Evolutionary conservation across 2,329 filamentous ascomycete genomes (phyloP), one percentile per base, ranked within the genome.

Genomic region (Chrysoporthe cubensis): DNA sequence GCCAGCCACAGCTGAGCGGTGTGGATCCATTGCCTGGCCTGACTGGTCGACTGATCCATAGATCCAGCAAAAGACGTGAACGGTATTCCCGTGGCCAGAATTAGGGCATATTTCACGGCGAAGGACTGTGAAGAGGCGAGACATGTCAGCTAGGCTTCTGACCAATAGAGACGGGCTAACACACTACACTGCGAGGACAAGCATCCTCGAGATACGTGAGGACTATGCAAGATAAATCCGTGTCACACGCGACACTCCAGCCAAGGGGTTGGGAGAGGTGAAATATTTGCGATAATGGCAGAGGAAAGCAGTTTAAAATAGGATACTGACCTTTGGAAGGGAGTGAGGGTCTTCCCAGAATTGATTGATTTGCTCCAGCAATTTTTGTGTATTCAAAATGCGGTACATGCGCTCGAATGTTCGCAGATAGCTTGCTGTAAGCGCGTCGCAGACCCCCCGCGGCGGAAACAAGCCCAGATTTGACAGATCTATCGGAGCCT

Each of bases 351-450:
- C 78, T 37, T 79, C 76, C 84, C 84, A 87, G 74, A 83, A 85
- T 3, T 75, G 72, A 14, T 79, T 78, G 71, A 88, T 90, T 46
- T 87, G 83, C 9, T 78, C 77, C 59, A 80, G 77, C 70, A 90
- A 90, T 0, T 82, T 84, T 0, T 87, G 87, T 1, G 86, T 74
- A 73, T 90, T 84, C 13, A 90, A 69, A 34, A 90, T 80, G 4
- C 88, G 82, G 69, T 86, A 82, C 18, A 85, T 83, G 1, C 84
- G 84, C 72, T 89, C 87, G 54, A 86, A 82, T 0, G 84, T 84
- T 59, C 84, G 78, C 21, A 90, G 76, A 76, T 89, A 88, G 43
- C 78, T 74, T 11, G 83, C 79, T n/a, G 88, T 76, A 1, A 89
- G 79, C 62, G 81, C 75, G 66, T 88, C 85, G 0, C 84, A 82